Base-by-base conservation (phyloP, 1,284 basidiomycete species). In the Apiotrichum sp. region DNA sequence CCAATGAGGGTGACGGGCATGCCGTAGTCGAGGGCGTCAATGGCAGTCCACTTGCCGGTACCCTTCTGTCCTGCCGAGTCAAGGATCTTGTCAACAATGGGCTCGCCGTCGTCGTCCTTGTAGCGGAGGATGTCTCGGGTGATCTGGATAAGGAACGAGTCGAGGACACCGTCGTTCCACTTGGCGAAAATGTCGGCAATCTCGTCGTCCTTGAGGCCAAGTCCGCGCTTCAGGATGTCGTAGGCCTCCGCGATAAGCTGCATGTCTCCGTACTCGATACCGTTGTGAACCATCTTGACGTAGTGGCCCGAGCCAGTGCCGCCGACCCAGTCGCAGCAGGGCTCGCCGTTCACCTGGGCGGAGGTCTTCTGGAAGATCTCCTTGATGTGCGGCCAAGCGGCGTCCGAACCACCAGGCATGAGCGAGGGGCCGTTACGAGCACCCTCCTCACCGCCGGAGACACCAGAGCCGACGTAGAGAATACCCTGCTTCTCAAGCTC, bases 211-310 rank as follows among this genome's bases (percentile, higher is more conserved):
- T 74, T 57, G 61, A 96, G 81, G 63, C 87, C 90, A 68, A 98
- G 86, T 66, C 95, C 96, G 68, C 91, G 89, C 78, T 95, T 96
- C 75, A 99, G 86, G 78, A 99, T 97, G 77, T 98, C 93, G 77
- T 96, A 97, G 16, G 89, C 92, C 80, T 99, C 96, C 65, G 92
- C 89, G 70, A 99, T 98, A 75, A 98, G 82, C 79, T 98, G 96
- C 96, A 99, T 99, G 81, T 99, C 96, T 79, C 96, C 96, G 78
- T 98, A 99, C 79, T 97, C 93, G 77, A 97, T 97, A 81, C 92
- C 79, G 75, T 80, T 80, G 78, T 80, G 75, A 60, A 77, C 75
- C 75, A 77, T 77, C 72, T 76, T 75, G 70, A 75, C 93, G 71
- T 97, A 97, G 84, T 97, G 96, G 62, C 98, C 96, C 52, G 95